Evolutionary conservation across 139 green algal genomes (phyloP), one percentile per base, ranked within the genome.

Genomic region (Nannochloris sp.): DNA sequence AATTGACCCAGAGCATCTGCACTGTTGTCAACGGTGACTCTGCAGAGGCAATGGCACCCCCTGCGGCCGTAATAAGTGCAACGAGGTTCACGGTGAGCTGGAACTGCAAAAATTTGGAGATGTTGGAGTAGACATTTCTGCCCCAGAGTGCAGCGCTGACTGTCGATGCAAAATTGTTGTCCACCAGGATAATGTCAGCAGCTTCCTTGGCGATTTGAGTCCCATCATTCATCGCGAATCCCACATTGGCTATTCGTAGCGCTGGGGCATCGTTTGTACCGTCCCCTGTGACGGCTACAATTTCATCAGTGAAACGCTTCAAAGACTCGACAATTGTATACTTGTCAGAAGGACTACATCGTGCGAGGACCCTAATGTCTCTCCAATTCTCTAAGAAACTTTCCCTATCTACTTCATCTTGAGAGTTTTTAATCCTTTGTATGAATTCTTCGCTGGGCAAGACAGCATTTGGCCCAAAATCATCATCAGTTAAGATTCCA

Each of bases 271-370:
- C 89, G 66, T 96, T 96, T 54, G 88, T 95, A 57, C 89, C 89
- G 56, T 96, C 89, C 7, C 89, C 77, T 8, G 78, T 84, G 36
- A 83, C 70, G 24, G 76, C 75, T 44, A 84, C 75, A 11, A 81
- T 58, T 36, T 83, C 80, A 11, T 44, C n/a, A 0, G 64, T 73
- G 48, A 62, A 53, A 21, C 40, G 29, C 48, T 50, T 49, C 70
- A 62, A 50, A 49, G 49, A 64, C 18, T 43, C 64, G 4, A 97
- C 87, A 25, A 98, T 77, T 44, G 76, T 75, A 75, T 84, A 86
- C 81, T 98, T 98, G 83, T 98, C 90, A 0, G 65, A 64, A 7
- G 92, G 92, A 0, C 73, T 85, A 64, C 92, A 97, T 19, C 92
- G 80, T 14, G 85, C 92, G 59, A 98, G 70, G 21, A 98, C 92